Percentiles rank a stretch among this genome's conserved stretches.
Evolutionary conservation across 305 asterid genomes (phyloP).

Genomic region (Rubia peregrina): DNA sequence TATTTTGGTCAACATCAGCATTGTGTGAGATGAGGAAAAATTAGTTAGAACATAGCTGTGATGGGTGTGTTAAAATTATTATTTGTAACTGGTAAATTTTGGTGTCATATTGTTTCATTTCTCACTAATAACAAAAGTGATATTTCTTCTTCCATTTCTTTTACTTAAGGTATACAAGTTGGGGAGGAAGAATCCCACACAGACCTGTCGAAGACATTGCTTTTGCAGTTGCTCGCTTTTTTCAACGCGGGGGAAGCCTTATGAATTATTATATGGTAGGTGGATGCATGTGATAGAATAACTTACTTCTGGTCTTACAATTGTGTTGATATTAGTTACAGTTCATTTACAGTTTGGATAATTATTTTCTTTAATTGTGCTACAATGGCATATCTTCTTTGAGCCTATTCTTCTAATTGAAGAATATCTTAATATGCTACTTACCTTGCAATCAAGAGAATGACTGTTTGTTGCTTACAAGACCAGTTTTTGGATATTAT

Average conservation of each 20-base stretch:
- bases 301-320: neutral
- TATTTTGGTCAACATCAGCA: neutral
- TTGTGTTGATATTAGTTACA: neutral
- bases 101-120: neutral
- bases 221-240: slow-evolving; percentile 96
- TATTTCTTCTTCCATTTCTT: slow-evolving; percentile 5
- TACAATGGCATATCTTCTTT: neutral
- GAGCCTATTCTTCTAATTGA: neutral
- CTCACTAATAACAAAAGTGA: neutral
- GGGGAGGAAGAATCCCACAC: slow-evolving; percentile 88
- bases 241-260: slow-evolving; percentile 91
- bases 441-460: neutral
- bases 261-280: slow-evolving; percentile 92
- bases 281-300: slow-evolving; percentile 7
- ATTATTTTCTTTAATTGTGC: neutral
- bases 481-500: neutral
- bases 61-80: neutral
- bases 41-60: neutral
- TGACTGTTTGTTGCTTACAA: neutral
- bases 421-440: neutral
- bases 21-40: neutral
- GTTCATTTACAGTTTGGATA: neutral
- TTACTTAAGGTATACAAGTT: slow-evolving; percentile 59
- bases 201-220: slow-evolving; percentile 89
- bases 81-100: neutral